Evolutionary conservation across 2,329 filamentous ascomycete genomes (phyloP).

Genomic region (Apiospora aurea): DNA sequence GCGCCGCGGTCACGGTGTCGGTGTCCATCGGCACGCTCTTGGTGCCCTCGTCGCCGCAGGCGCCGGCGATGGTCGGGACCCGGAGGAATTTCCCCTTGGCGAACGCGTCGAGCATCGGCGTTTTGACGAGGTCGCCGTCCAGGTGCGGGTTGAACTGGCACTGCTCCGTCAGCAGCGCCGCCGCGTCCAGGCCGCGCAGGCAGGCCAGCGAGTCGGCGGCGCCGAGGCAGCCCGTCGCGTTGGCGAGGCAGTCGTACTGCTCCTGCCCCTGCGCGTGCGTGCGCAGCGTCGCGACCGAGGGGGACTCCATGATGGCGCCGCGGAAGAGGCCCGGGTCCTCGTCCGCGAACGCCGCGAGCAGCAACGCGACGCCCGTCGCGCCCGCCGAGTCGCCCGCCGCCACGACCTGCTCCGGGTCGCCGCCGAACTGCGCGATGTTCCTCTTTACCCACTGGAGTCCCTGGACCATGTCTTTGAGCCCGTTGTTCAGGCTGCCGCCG

Average conservation of each 20-base stretch:
- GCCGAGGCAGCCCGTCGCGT: constrained; percentile 46
- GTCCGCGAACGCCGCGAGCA: constrained; percentile 61
- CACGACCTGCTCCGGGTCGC: constrained; percentile 69
- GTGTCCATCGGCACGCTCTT: constrained; percentile 54
- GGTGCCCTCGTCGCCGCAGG: constrained; percentile 68
- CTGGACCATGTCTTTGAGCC: constrained; percentile 71
- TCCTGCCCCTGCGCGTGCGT: constrained; percentile 52
- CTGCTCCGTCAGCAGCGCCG: constrained; percentile 32
- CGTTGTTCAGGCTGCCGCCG: constrained; percentile 60
- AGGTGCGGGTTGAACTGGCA: constrained; percentile 48
- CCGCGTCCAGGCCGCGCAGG: constrained; percentile 47
- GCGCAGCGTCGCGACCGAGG: constrained; percentile 53
- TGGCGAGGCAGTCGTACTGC: constrained; percentile 54
- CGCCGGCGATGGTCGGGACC: constrained; percentile 58
- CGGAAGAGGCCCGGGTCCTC: constrained; percentile 54
- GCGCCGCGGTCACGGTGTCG: constrained; percentile 54
- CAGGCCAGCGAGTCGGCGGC: constrained; percentile 47
- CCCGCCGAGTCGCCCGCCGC: constrained; percentile 72
- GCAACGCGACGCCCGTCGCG: constrained; percentile 64
- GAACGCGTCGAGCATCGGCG: constrained; percentile 52
- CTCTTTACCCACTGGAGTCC: constrained; percentile 71
- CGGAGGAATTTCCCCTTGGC: constrained; percentile 53
- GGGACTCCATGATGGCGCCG: constrained; percentile 52
- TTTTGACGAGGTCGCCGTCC: constrained; percentile 58
- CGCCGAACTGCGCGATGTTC: constrained; percentile 70